Conservation (phyloP, 768 basidiomycete species). For the Mycena floridula region DNA sequence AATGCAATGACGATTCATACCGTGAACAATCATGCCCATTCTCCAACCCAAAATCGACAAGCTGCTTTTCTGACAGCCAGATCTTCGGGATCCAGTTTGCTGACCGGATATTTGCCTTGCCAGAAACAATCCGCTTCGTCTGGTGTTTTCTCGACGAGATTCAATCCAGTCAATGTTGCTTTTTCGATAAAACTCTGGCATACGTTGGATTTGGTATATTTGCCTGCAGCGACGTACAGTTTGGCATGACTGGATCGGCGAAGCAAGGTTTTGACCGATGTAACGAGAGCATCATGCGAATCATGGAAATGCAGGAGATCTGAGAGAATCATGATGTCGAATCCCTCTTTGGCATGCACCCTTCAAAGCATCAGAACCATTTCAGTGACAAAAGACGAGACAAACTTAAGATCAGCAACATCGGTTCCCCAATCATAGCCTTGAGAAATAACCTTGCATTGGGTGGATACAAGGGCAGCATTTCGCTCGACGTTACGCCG, state of each 20-base stretch:
- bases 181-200: conserved; percentile 48
- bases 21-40: too few species aligned
- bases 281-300: conserved; percentile 52
- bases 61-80: conserved; percentile 47
- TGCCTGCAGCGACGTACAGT: conserved; percentile 58
- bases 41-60: conserved; percentile 61
- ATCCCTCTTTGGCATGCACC: too few species aligned
- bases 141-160: conserved; percentile 37
- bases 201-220: conserved; percentile 47
- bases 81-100: conserved; percentile 38
- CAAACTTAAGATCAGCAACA: conserved; percentile 40
- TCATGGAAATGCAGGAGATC: conserved; percentile 66
- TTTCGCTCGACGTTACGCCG: conserved; percentile 50
- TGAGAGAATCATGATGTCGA: conserved; percentile 59
- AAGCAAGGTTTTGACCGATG: conserved; percentile 45
- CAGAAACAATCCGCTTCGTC: conserved; percentile 30
- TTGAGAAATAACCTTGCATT: conserved; percentile 35
- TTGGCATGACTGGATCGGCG: conserved; percentile 30
- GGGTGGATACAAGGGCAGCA: conserved; percentile 20
- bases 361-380: too few species aligned
- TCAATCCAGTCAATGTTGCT: conserved; percentile 32
- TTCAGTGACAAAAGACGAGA: too few species aligned
- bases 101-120: conserved; percentile 41
- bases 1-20: too few species aligned
- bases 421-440: conserved; percentile 68